Conservation (phyloP, 768 basidiomycete genomes). For the Mycena alexandri region DNA sequence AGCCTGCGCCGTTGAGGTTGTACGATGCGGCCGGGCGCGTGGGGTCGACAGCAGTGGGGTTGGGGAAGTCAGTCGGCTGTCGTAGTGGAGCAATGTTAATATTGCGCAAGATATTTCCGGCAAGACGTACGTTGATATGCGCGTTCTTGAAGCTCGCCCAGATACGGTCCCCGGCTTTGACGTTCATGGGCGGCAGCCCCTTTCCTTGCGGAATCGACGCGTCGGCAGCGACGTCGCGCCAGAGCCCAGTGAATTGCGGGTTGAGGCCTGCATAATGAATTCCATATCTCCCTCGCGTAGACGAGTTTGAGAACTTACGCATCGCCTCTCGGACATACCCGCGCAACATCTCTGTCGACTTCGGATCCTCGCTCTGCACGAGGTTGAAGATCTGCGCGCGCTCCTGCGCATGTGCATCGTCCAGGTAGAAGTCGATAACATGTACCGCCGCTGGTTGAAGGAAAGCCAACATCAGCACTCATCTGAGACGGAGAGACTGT, state of each 20-base stretch:
- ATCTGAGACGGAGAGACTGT: neutral
- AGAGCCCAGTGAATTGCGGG: constrained; percentile 59
- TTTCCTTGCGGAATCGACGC: constrained; percentile 44
- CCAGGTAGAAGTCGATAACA: constrained; percentile 67
- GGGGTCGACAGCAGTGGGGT: constrained; percentile 29
- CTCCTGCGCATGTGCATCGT: constrained; percentile 54
- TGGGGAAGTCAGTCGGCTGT: constrained; percentile 37
- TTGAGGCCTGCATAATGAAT: constrained; percentile 45
- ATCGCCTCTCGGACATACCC: constrained; percentile 68
- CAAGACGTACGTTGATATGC: constrained; percentile 43
- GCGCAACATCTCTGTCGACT: constrained; percentile 51
- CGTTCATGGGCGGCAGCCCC: constrained; percentile 40
- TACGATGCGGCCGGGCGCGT: constrained; percentile 31
- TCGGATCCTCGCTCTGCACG: constrained; percentile 45
- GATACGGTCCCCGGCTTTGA: constrained; percentile 50
- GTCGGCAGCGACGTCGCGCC: constrained; percentile 47
- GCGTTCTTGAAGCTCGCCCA: constrained; percentile 52
- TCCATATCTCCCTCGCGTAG: neutral
- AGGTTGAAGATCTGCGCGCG: constrained; percentile 54
- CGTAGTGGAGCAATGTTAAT: constrained; percentile 19
- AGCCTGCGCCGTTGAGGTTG: constrained; percentile 51
- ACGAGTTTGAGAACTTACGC: constrained; percentile 44
- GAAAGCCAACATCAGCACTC: neutral
- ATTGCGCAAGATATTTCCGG: neutral
- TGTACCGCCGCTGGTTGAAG: constrained; percentile 53